Conservation (phyloP, 345 rosid species). For the Capsella bursapastoris region DNA sequence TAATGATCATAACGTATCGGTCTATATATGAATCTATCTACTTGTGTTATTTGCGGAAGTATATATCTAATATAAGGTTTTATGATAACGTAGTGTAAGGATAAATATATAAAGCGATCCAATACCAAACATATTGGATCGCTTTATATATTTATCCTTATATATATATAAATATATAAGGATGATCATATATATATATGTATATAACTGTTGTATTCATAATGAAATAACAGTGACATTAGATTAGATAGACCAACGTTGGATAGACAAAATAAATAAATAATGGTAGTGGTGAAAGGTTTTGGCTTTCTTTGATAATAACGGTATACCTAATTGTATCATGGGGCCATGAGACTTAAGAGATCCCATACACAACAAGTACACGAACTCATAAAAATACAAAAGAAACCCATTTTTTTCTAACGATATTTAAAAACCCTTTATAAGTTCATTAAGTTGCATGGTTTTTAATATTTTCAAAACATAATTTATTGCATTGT, state of each 20-base stretch:
- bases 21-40: neutral
- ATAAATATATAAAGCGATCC: neutral
- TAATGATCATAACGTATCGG: neutral
- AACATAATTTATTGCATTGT: neutral
- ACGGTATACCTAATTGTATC: constrained; percentile 35
- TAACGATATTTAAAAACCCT: no score
- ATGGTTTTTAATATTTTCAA: no score
- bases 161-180: no score
- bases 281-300: constrained; percentile 20
- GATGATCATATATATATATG: no score
- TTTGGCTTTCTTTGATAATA: constrained; percentile 16
- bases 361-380: constrained; percentile 18
- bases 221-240: constrained; percentile 16
- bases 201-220: neutral
- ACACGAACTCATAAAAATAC: constrained; percentile 14
- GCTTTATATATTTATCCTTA: no score
- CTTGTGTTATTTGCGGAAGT: neutral
- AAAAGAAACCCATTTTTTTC: neutral
- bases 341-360: constrained; percentile 36
- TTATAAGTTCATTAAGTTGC: no score
- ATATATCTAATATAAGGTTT: neutral
- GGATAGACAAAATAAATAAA: constrained; percentile 17
- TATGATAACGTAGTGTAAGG: neutral
- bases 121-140: neutral
- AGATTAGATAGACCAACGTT: constrained; percentile 31